Conservation (phyloP, 768 basidiomycete genomes). For the Tulasnella sp. region DNA sequence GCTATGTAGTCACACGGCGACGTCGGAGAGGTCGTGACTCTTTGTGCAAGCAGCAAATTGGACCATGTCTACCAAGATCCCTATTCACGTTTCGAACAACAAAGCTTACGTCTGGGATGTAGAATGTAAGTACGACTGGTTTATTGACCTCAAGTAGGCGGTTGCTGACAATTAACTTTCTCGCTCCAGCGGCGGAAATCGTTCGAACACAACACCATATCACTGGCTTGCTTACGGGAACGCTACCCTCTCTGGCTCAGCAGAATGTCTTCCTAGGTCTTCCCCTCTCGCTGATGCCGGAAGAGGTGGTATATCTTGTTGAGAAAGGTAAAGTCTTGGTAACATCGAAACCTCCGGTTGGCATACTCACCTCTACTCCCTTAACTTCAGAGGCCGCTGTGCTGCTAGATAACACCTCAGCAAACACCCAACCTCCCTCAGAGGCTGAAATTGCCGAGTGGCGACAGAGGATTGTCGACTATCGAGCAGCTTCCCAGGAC, state of each 20-base stretch:
- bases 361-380: neutral
- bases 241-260: constrained; percentile 87
- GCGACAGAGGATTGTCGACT: constrained; percentile 34
- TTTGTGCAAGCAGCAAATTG: neutral
- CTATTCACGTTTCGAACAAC: constrained; percentile 66
- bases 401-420: constrained; percentile 61
- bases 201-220: constrained; percentile 75
- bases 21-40: neutral
- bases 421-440: constrained; percentile 45
- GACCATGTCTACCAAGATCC: constrained; percentile 33
- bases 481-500: neutral
- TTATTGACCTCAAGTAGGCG: neutral
- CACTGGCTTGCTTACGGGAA: constrained; percentile 80
- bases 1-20: neutral
- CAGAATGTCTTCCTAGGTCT: constrained; percentile 94
- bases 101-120: constrained; percentile 86
- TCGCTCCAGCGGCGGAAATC: constrained; percentile 57
- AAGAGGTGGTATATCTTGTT: constrained; percentile 85
- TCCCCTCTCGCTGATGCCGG: constrained; percentile 81
- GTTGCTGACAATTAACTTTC: neutral
- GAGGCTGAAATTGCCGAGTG: constrained; percentile 44
- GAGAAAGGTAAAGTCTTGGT: constrained; percentile 52
- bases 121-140: constrained; percentile 45
- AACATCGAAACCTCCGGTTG: neutral
- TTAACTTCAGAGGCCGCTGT: constrained; percentile 55